Evolutionary conservation across 1,139 yeast genomes (phyloP), one percentile per base, ranked within the genome.

Genomic region (Geotrichum candidum): DNA sequence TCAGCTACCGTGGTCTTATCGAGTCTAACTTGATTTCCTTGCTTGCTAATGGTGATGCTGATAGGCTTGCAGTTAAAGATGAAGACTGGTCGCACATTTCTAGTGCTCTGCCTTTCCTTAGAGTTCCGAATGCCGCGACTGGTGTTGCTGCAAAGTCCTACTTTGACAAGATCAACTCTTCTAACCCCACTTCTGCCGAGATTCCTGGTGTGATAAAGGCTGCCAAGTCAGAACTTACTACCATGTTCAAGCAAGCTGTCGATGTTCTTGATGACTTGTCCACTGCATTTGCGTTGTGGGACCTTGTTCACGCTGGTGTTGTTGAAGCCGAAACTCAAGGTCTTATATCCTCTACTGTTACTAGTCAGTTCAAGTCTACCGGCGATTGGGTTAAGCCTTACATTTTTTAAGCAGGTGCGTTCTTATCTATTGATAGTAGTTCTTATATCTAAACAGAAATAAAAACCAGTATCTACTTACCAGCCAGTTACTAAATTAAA

Each of bases 1-100:
- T 74, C 23, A 80, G 80, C 57, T 73, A 85, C 54, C 81, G 84
- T 62, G 85, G 85, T 66, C 74, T 86, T 15, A 72, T 85, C 53
- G 89, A 86, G 68, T 80, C 80, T 59, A 81, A 76, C 64, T 73
- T 79, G 66, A 82, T 79, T 72, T 84, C 84, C 57, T 79, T 80
- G 61, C 80, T 80, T 72, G 79, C 78, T 68, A 84, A 78, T 74
- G 84, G 79, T 72, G 90, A 79, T 73, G 85, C 73, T 59, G 76
- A 78, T 50, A 72, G 78, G 29, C 65, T 15, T 53, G 57, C 23
- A 29, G 56, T 64, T 75, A 78, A 55, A 65, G 70, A 56, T 76
- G 80, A 71, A 18, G 82, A 82, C 11, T 89, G 96, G 96, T 75
- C 79, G 63, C 66, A 76, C 13, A 73, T 90, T 54, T 82, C 84